Conservation (phyloP, 2,329 filamentous ascomycete species). For the Periglandula ipomoeae region DNA sequence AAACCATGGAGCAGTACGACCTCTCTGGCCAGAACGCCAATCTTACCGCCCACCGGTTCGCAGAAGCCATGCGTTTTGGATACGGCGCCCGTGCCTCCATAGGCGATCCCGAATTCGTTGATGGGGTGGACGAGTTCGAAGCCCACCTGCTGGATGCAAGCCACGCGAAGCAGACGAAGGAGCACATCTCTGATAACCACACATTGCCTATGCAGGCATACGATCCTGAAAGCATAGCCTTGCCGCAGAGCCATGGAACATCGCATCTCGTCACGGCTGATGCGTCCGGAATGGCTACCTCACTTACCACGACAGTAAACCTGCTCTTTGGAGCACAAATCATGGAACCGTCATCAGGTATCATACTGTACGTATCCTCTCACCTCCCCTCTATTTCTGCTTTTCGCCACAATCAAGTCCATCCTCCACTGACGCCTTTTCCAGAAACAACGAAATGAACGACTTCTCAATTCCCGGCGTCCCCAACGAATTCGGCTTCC, state of each 20-base stretch:
- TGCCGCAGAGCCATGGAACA: slow-evolving; percentile 62
- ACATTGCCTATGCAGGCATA: slow-evolving; percentile 70
- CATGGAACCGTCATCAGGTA: slow-evolving; percentile 71
- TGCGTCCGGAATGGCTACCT: slow-evolving; percentile 62
- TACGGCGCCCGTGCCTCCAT: slow-evolving; percentile 73
- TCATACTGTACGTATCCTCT: slow-evolving; percentile 50
- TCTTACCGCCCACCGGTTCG: slow-evolving; percentile 69
- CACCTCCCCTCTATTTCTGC: background rate
- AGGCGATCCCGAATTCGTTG: slow-evolving; percentile 71
- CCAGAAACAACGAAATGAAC: slow-evolving; percentile 56
- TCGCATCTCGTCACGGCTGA: slow-evolving; percentile 68
- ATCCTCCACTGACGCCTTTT: background rate
- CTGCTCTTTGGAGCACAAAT: slow-evolving; percentile 72
- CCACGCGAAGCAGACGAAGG: slow-evolving; percentile 50
- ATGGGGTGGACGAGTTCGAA: slow-evolving; percentile 55
- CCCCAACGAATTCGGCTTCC: slow-evolving; percentile 76
- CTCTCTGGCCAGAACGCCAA: slow-evolving; percentile 47
- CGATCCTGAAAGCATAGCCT: slow-evolving; percentile 57
- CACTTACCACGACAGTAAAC: slow-evolving; percentile 82
- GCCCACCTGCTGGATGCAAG: slow-evolving; percentile 53
- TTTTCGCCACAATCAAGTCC: background rate
- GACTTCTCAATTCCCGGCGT: slow-evolving; percentile 80
- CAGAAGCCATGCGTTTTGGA: slow-evolving; percentile 83
- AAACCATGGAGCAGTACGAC: slow-evolving; percentile 71
- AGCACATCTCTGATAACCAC: slow-evolving; percentile 59